These are phyloP conservation scores for Penicillium silybi DNA, from an alignment of 495 filamentous ascomycete genomes.

Conservation along the genomic window DNA sequence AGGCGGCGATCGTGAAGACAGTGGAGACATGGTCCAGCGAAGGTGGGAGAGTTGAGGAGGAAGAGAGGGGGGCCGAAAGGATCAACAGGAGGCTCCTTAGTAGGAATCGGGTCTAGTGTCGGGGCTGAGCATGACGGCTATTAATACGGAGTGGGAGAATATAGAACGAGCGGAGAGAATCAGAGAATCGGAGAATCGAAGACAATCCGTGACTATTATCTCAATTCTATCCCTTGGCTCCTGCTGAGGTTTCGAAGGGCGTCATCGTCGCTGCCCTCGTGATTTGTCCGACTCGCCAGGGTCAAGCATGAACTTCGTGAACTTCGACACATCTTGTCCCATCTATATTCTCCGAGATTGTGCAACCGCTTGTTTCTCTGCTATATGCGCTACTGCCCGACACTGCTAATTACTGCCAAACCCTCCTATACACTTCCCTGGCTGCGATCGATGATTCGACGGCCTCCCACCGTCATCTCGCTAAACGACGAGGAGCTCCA, in stretches of 20 bases:
- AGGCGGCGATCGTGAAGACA: slow-evolving; percentile 34
- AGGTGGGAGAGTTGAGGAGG: slow-evolving; percentile 13
- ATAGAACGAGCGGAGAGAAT: background rate
- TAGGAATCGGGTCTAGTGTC: slow-evolving; percentile 22
- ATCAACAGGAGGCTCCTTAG: slow-evolving; percentile 26
- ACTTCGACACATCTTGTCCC: background rate
- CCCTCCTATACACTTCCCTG: background rate
- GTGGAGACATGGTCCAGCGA: slow-evolving; percentile 36
- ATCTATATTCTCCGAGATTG: background rate
- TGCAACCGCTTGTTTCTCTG: slow-evolving; percentile 3
- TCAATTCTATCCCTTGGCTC: no score
- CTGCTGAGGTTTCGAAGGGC: background rate
- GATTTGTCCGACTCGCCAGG: background rate
- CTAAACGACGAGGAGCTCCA: slow-evolving; percentile 52
- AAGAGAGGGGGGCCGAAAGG: slow-evolving; percentile 15
- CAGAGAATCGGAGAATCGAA: no score
- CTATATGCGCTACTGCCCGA: background rate
- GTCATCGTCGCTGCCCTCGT: slow-evolving; percentile 3
- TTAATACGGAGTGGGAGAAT: background rate
- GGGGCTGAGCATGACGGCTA: slow-evolving; percentile 19
- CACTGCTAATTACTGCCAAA: background rate
- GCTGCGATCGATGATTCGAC: slow-evolving; percentile 48
- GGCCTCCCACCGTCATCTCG: slow-evolving; percentile 48
- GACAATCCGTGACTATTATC: background rate
- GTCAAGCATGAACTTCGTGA: background rate